Evolutionary conservation across 2,329 filamentous ascomycete species (phyloP), one percentile per base, ranked within the genome.

Genomic region (Scolecobasidium constrictum): DNA sequence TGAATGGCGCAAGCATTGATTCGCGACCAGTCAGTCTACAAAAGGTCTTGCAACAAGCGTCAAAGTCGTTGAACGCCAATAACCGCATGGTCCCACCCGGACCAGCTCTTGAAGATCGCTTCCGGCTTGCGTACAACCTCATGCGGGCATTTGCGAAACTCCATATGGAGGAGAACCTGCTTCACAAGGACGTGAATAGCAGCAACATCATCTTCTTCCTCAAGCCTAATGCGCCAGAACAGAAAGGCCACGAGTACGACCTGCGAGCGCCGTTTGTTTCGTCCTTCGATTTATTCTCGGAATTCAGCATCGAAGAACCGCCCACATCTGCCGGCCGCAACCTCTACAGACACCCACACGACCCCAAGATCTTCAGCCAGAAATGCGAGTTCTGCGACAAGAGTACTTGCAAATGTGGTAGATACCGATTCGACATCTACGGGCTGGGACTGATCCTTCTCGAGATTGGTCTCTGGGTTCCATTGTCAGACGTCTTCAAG

Each of bases 381-480:
- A 28, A 23, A 20, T 45, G 43, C 22, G 17, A 15, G 6, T 35
- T 35, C 18, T 45, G 43, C 18, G 34, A 18, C 43, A 45, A 16
- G 11, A 16, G 47, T 42, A 35, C 48, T 48, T 18, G 53, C 47
- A 21, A 44, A 45, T 3, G 69, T 68, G 0, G 55, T 65, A 48
- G 61, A 62, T 42, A 21, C 19, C 53, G 54, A 20, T 71, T 67
- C 22, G 84, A 88, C 47, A 63, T 88, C 2, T 86, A 86, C 56
- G 79, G 81, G 5, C 66, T 90, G 1, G 81, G 81, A 15, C 74
- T 86, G 63, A 64, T 86, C 3, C 68, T 90, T 1, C 66, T 87
- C 3, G 84, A 84, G 5, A 77, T 88, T 42, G 84, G 84, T 5
- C 61, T 88, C 6, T 90, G 84, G 84, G 77, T 74, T 3, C 78